phyloP scores from a whole-genome alignment of 2,329 filamentous ascomycete species.

The Aspergillus calidoustus region DNA sequence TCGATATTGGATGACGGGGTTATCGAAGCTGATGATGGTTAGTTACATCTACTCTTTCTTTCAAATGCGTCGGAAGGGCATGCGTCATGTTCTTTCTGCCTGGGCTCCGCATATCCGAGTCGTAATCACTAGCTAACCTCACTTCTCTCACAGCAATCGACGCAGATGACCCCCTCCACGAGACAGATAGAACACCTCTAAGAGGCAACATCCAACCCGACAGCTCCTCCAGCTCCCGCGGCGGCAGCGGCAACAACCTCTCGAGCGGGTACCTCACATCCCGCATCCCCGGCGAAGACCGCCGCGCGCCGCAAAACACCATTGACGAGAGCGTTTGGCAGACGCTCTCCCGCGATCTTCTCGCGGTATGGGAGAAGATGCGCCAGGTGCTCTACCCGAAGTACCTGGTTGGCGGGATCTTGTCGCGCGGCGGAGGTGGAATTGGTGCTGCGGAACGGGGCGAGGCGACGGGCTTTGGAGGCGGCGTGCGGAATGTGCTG shows the following conservation, averaged over 20 bases:
- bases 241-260: slow-evolving; percentile 55
- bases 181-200: slow-evolving; percentile 75
- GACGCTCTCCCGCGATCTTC: slow-evolving; percentile 87
- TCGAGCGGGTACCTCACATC: slow-evolving; percentile 86
- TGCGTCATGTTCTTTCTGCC: not conserved
- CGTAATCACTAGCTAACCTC: not conserved
- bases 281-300: slow-evolving; percentile 89
- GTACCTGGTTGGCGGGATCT: slow-evolving; percentile 77
- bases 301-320: slow-evolving; percentile 84
- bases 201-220: slow-evolving; percentile 79
- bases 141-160: slow-evolving; percentile 68
- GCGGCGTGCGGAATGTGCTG: slow-evolving; percentile 58
- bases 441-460: slow-evolving; percentile 61
- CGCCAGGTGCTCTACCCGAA: slow-evolving; percentile 94
- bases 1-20: slow-evolving; percentile 71
- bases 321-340: slow-evolving; percentile 98
- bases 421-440: slow-evolving; percentile 61
- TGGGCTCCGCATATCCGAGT: not conserved
- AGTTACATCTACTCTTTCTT: slow-evolving; percentile 15
- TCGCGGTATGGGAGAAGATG: slow-evolving; percentile 98
- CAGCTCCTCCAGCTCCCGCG: slow-evolving; percentile 47
- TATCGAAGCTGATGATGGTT: slow-evolving; percentile 81
- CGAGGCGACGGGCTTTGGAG: slow-evolving; percentile 53
- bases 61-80: not conserved
- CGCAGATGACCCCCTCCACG: slow-evolving; percentile 82